Conservation (phyloP, 2,329 filamentous ascomycete species). For the Trichoderma koningii region DNA sequence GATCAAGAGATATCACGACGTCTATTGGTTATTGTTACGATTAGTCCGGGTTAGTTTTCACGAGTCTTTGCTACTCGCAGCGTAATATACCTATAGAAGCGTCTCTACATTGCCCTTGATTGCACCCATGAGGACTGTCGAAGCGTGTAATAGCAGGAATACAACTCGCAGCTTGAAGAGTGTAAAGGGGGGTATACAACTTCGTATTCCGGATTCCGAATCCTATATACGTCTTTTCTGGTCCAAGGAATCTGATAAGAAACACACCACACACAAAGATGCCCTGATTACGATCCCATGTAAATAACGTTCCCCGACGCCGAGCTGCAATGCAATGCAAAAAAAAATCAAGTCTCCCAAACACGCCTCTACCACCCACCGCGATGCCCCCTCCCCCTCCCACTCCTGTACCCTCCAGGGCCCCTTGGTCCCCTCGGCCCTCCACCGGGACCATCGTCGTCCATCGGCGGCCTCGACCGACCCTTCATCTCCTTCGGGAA, state of each 20-base stretch:
- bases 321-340: slow-evolving; percentile 28
- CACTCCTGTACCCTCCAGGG: slow-evolving; percentile 57
- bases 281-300: slow-evolving; percentile 13
- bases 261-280: slow-evolving; percentile 4
- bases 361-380: slow-evolving; percentile 47
- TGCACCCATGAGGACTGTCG: neutral
- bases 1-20: neutral
- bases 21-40: neutral
- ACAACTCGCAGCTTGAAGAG: neutral
- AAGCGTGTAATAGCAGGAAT: no score
- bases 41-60: neutral
- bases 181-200: slow-evolving; percentile 11
- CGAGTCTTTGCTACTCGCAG: slow-evolving; percentile 3
- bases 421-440: slow-evolving; percentile 56
- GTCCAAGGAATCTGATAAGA: neutral
- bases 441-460: slow-evolving; percentile 49
- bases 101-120: neutral
- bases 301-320: slow-evolving; percentile 24
- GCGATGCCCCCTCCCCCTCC: slow-evolving; percentile 52
- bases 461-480: slow-evolving; percentile 60
- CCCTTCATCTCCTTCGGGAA: slow-evolving; percentile 85
- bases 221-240: slow-evolving; percentile 22
- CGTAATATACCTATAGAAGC: slow-evolving; percentile 15
- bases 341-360: slow-evolving; percentile 15
- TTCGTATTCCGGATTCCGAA: neutral